Evolutionary conservation across 148 eudicot species (phyloP).

Genomic region (Diospyros lotus): DNA sequence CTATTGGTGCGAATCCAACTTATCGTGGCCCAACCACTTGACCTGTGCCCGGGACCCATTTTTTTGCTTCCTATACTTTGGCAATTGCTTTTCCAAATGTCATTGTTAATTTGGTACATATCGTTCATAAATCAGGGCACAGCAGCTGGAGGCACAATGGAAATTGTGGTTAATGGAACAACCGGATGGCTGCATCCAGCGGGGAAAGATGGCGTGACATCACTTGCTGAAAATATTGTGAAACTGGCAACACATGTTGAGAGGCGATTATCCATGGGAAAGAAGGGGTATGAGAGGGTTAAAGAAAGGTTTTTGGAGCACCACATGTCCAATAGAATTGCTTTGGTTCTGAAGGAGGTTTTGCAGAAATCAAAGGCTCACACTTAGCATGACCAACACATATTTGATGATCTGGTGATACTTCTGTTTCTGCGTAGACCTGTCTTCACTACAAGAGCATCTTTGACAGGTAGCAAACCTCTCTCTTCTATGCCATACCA

Average conservation of each 20-base stretch:
- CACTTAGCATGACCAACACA: not conserved
- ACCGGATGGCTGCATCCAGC: constrained; percentile 78
- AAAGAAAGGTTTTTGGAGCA: constrained; percentile 78
- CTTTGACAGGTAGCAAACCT: not conserved
- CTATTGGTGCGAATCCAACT: no score
- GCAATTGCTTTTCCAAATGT: not conserved
- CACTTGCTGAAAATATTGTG: constrained; percentile 73
- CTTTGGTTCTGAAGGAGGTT: constrained; percentile 68
- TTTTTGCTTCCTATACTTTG: not conserved
- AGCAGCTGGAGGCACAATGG: constrained; percentile 90
- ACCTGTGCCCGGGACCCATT: no score
- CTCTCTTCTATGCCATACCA: not conserved
- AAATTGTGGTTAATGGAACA: constrained; percentile 73
- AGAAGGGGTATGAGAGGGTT: constrained; percentile 69
- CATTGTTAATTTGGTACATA: not conserved
- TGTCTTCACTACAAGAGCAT: not conserved
- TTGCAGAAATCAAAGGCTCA: constrained; percentile 37
- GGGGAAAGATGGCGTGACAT: constrained; percentile 71
- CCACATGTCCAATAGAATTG: constrained; percentile 75
- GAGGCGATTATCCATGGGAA: constrained; percentile 72
- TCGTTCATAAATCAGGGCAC: constrained; percentile 52
- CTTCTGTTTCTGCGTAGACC: not conserved
- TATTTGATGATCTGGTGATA: not conserved
- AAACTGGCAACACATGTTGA: constrained; percentile 67
- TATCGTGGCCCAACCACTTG: no score